Evolutionary conservation across 2,329 filamentous ascomycete genomes (phyloP), one percentile per base, ranked within the genome.

Genomic region (Biscogniauxia sp.): DNA sequence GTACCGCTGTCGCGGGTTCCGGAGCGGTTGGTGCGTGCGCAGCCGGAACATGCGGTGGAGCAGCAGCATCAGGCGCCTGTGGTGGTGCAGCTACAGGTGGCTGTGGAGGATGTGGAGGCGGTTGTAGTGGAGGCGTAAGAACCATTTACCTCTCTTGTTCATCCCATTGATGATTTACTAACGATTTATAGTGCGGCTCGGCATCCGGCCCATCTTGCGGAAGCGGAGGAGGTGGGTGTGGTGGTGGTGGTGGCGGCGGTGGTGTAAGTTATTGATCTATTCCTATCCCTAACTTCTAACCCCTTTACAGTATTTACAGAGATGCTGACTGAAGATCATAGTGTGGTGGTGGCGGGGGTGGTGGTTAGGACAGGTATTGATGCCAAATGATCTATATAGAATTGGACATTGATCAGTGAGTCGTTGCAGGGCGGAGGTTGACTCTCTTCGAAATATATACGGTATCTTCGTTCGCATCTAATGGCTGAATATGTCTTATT

Each of bases 1-100:
- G 75, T 2, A 61, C 73, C 0, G 69, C 67, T 4, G 64, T 69
- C 5, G 73, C 75, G 2, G 77, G 76, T 0, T 61, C 64, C 2
- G 80, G 79, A 0, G 72, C 66, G 7, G 74, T 74, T 37, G 81
- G 76, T 0, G 74, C 68, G 3, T 85, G 80, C 65, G 76, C 74
- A 1, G 69, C 70, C 2, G 84, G 83, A 0, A 84, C 79, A 1
- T 87, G 84, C 64, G 77, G 77, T 1, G 75, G 68, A 4, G 75
- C 69, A 7, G 68, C 73, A 15, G 75, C 69, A 15, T 64, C 73
- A 26, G 80, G 76, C 1, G 78, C 76, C 9, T 80, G 79, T 61
- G 64, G 57, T 20, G 66, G 65, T 13, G 76, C 77, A 17, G 77
- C 75, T 0, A 64, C 61, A 20, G 63, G 63, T 1, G 61, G 57